Conservation (phyloP, 805 yeast species). For the Groenewaldozyma tartarivorans region DNA sequence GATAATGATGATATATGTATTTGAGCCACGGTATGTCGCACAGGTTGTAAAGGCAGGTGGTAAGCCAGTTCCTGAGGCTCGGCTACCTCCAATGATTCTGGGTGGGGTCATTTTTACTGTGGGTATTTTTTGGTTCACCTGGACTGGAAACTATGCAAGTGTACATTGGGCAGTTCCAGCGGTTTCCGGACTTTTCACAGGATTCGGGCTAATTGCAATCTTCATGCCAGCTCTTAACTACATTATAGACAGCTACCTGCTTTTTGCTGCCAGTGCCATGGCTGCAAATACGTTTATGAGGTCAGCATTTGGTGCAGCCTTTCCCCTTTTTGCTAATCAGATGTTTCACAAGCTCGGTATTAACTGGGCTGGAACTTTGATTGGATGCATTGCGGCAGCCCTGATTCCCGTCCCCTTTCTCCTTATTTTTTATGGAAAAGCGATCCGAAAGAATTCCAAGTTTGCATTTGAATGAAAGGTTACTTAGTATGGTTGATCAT, state of each 20-base stretch:
- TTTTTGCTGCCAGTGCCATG: slow-evolving; percentile 52
- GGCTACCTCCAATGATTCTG: slow-evolving; percentile 45
- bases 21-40: slow-evolving; percentile 21
- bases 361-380: slow-evolving; percentile 45
- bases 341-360: slow-evolving; percentile 43
- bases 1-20: slow-evolving; percentile 28
- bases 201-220: slow-evolving; percentile 44
- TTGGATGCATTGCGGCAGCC: slow-evolving; percentile 40
- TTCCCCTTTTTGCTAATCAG: slow-evolving; percentile 49
- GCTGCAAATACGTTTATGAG: slow-evolving; percentile 56
- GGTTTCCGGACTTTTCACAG: slow-evolving; percentile 44
- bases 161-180: slow-evolving; percentile 50
- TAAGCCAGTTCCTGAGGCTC: slow-evolving; percentile 48
- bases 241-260: slow-evolving; percentile 49
- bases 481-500: no score
- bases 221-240: slow-evolving; percentile 54
- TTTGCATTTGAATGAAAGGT: no score
- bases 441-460: no score
- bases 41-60: slow-evolving; percentile 28
- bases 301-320: slow-evolving; percentile 49
- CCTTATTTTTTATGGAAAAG: slow-evolving; percentile 42
- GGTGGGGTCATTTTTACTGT: slow-evolving; percentile 38
- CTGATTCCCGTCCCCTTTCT: slow-evolving; percentile 50
- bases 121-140: slow-evolving; percentile 53
- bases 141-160: slow-evolving; percentile 41